phyloP scores from a whole-genome alignment of 2,329 filamentous ascomycete genomes.

The Diaporthe vexans region DNA sequence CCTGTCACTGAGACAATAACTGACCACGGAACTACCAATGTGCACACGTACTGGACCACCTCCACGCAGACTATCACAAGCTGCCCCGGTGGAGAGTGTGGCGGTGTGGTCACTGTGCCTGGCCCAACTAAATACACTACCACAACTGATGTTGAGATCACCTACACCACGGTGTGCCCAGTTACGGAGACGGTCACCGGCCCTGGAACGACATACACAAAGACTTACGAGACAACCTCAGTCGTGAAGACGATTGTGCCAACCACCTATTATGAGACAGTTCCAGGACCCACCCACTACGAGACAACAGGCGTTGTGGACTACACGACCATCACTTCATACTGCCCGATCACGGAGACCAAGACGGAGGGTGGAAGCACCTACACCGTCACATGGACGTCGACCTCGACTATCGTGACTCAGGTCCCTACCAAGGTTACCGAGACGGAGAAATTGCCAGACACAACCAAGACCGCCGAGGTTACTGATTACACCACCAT shows the following conservation, averaged over 20 bases:
- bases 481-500: constrained; percentile 31
- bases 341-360: constrained; percentile 61
- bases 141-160: constrained; percentile 50
- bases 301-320: constrained; percentile 54
- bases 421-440: constrained; percentile 27
- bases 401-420: constrained; percentile 50
- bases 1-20: constrained; percentile 60
- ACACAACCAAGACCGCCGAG: constrained; percentile 31
- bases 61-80: constrained; percentile 59
- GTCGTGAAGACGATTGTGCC: constrained; percentile 52
- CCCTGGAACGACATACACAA: constrained; percentile 54
- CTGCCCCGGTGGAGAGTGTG: constrained; percentile 52
- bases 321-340: constrained; percentile 59
- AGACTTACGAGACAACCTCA: constrained; percentile 60
- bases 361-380: constrained; percentile 58
- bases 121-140: constrained; percentile 52
- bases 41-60: constrained; percentile 57
- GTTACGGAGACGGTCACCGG: constrained; percentile 54
- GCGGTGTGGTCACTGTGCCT: constrained; percentile 54
- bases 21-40: constrained; percentile 56
- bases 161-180: constrained; percentile 56
- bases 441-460: constrained; percentile 32
- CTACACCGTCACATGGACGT: constrained; percentile 56
- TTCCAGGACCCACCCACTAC: constrained; percentile 52
- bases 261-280: constrained; percentile 50